Evolutionary conservation across 805 yeast genomes (phyloP).

Genomic region (Yamadazyma nakazawae): DNA sequence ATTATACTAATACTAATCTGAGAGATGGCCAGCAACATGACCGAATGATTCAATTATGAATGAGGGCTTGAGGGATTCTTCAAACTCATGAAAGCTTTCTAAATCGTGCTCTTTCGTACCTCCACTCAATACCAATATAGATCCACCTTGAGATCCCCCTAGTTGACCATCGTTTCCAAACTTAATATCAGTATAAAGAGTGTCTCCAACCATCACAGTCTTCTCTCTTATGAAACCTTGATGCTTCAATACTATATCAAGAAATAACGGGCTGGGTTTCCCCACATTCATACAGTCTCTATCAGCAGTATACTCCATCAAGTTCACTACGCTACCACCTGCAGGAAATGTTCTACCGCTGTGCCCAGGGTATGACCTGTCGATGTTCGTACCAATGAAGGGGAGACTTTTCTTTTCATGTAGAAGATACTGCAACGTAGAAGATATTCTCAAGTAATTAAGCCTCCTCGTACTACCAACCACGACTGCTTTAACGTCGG

Average conservation of each 20-base stretch:
- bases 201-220: slow-evolving; percentile 42
- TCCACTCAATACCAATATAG: slow-evolving; percentile 36
- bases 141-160: slow-evolving; percentile 27
- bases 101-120: slow-evolving; percentile 30
- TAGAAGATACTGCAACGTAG: slow-evolving; percentile 36
- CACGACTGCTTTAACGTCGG: slow-evolving; percentile 38
- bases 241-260: slow-evolving; percentile 27
- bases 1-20: background rate
- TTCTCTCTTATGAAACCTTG: slow-evolving; percentile 24
- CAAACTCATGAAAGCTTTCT: slow-evolving; percentile 4
- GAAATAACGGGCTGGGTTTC: slow-evolving; percentile 32
- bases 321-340: slow-evolving; percentile 39
- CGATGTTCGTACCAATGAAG: slow-evolving; percentile 41
- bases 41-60: slow-evolving; percentile 33
- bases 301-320: slow-evolving; percentile 33
- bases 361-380: slow-evolving; percentile 39
- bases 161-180: slow-evolving; percentile 40
- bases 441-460: slow-evolving; percentile 35
- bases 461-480: slow-evolving; percentile 38
- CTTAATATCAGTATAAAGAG: slow-evolving; percentile 41
- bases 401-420: slow-evolving; percentile 29
- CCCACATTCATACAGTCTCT: slow-evolving; percentile 36
- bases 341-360: slow-evolving; percentile 37
- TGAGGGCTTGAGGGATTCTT: slow-evolving; percentile 23
- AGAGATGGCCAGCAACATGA: slow-evolving; percentile 13